Evolutionary conservation across 169 alveolate species (phyloP), one percentile per base, ranked within the genome.

Genomic region (Plasmodium knowlesi): DNA sequence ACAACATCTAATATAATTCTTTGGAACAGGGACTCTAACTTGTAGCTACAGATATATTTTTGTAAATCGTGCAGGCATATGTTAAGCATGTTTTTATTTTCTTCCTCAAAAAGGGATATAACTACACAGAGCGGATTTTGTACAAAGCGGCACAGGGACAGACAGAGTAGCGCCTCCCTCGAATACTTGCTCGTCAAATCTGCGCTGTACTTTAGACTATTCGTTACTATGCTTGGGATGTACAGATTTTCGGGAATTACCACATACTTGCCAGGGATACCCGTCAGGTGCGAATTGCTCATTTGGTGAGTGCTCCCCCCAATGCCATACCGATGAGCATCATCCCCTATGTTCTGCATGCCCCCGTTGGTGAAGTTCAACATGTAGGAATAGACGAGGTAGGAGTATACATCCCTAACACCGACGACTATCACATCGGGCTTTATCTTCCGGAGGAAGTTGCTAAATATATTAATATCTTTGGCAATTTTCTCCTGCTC

Each of bases 1-100:
- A 86, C 93, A 10, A 86, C 80, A 86, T 86, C 93, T 19, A 86
- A 28, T n/a, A 86, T 84, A n/a, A 74, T 70, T 54, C 92, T 32
- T 25, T 54, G 71, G 81, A 81, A 92, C 43, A 83, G 50, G 5
- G 78, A 32, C 43, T 83, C 82, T 32, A 82, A 37, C 37, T 91
- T 92, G 74, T 92, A 94, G 32, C 95, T 95, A 61, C 94, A 96
- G 8, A 96, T 41, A 78, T 93, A 74, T 74, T 91, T 70, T 82
- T 96, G 98, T 73, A 96, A 83, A 72, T 97, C 97, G 88, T 96
- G 98, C 32, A 95, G 92, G 71, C 95, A 91, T 5, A 96, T 88
- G 88, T 94, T 96, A 19, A 96, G 94, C 79, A 96, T 84, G 28
- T 57, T 84, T 92, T 95, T 96, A 39, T 83, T 76, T 46, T 83